phyloP scores from a whole-genome alignment of 768 basidiomycete species.

The Ramaria sp. region DNA sequence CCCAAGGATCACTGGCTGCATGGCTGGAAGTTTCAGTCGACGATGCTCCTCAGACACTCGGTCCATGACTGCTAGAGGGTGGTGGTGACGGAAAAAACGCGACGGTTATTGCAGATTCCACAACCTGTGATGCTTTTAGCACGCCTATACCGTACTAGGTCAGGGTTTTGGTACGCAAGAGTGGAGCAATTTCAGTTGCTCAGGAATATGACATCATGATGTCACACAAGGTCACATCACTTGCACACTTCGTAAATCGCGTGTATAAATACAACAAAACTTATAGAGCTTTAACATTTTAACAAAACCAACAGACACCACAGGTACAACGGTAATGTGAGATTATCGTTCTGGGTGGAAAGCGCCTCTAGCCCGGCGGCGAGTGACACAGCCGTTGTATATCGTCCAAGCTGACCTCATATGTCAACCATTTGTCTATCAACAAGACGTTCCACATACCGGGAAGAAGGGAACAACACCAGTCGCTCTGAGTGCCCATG shows the following conservation, averaged over 20 bases:
- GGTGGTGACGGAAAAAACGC: neutral
- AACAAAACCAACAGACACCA: constrained; percentile 68
- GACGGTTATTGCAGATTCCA: neutral
- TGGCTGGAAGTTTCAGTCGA: constrained; percentile 2
- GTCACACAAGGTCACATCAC: too few species aligned
- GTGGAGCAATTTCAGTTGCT: too few species aligned
- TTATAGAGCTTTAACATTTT: neutral
- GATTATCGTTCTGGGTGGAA: constrained; percentile 94
- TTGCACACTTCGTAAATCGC: too few species aligned
- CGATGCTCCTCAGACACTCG: constrained; percentile 4
- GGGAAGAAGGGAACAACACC: constrained; percentile 69
- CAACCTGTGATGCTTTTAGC: neutral
- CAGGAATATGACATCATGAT: too few species aligned
- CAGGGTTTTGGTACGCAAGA: too few species aligned
- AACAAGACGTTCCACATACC: constrained; percentile 33
- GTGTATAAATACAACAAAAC: neutral
- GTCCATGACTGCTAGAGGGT: neutral
- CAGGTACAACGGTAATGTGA: constrained; percentile 91
- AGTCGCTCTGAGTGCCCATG: constrained; percentile 57
- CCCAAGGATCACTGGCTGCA: constrained; percentile 2
- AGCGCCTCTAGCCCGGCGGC: constrained; percentile 79
- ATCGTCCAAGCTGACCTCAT: constrained; percentile 46
- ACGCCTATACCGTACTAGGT: too few species aligned
- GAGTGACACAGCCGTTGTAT: constrained; percentile 48
- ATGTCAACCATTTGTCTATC: neutral